A percentile compares a stretch with the other conserved stretches of the same genome.
Conservation (phyloP, 495 filamentous ascomycete species). For the Aspergillus taichungensis region DNA sequence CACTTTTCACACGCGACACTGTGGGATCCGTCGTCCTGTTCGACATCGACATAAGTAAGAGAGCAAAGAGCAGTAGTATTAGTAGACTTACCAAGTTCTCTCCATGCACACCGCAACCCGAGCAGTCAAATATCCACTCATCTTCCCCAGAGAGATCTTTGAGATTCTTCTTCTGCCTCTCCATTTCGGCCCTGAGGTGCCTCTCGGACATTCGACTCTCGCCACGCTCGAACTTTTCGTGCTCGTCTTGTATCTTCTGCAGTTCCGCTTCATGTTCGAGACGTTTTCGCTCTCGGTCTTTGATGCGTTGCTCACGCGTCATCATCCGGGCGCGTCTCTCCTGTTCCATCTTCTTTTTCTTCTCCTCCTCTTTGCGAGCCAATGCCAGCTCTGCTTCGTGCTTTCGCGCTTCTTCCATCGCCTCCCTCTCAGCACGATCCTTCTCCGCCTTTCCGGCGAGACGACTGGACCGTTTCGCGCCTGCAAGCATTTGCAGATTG, state of each 20-base stretch:
- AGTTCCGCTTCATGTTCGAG: conserved; percentile 77
- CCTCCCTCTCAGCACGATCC: conserved; percentile 63
- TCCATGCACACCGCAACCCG: conserved; percentile 77
- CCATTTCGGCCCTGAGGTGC: conserved; percentile 67
- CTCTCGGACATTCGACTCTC: conserved; percentile 67
- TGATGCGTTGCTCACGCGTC: conserved; percentile 75
- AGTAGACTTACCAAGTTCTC: conserved; percentile 57
- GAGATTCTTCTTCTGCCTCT: conserved; percentile 62
- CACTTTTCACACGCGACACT: conserved; percentile 93
- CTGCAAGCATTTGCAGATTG: conserved; percentile 75
- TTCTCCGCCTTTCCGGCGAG: conserved; percentile 73
- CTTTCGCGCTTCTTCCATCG: conserved; percentile 63
- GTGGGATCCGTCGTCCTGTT: conserved; percentile 81
- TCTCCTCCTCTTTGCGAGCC: conserved; percentile 60
- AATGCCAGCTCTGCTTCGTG: conserved; percentile 53
- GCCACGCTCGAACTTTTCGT: conserved; percentile 53
- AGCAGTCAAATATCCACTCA: conserved; percentile 91
- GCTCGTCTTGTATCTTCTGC: conserved; percentile 66
- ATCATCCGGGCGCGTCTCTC: conserved; percentile 75
- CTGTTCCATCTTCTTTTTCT: conserved; percentile 58
- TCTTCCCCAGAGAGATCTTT: conserved; percentile 68
- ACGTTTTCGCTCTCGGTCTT: conserved; percentile 73
- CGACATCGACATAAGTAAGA: conserved; percentile 11
- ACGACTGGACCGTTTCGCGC: conserved; percentile 85
- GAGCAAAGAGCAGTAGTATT: neutral